Conservation (phyloP, 768 basidiomycete species). For the Termitomyces sp. region DNA sequence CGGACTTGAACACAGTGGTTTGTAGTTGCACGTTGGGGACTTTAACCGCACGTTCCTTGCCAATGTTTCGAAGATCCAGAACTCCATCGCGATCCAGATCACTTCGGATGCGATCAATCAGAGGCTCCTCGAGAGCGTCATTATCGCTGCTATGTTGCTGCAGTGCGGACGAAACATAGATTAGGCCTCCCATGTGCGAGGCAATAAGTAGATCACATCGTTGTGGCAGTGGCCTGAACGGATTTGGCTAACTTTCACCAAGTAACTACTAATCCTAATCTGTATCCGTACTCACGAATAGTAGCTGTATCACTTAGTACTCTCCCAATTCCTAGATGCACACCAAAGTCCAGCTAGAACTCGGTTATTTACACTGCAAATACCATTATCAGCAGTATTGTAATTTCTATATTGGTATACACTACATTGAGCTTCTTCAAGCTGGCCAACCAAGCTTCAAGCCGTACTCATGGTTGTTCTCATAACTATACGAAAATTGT, state of each 20-base stretch:
- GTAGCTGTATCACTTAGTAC: background rate
- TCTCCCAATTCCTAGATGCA: background rate
- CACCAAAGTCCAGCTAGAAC: background rate
- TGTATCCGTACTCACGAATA: background rate
- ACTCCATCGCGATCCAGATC: slow-evolving; percentile 49
- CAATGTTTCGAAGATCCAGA: slow-evolving; percentile 43
- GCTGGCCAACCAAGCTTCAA: too few relatives aligned
- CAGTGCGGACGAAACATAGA: slow-evolving; percentile 65
- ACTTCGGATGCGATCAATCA: slow-evolving; percentile 52
- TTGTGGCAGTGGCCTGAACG: background rate
- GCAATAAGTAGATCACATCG: background rate
- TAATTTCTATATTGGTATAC: background rate
- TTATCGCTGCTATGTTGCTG: slow-evolving; percentile 53
- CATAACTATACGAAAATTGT: too few relatives aligned
- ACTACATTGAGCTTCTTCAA: too few relatives aligned
- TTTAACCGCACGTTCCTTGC: slow-evolving; percentile 39
- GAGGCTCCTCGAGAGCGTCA: slow-evolving; percentile 47
- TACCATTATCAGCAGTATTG: background rate
- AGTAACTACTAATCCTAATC: background rate
- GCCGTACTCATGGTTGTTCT: too few relatives aligned
- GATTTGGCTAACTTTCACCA: background rate
- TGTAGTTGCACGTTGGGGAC: slow-evolving; percentile 45
- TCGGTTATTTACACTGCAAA: too few relatives aligned
- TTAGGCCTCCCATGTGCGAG: slow-evolving; percentile 21
- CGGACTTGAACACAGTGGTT: background rate